These are phyloP conservation scores for Cordyceps cicadae DNA, from an alignment of 2,329 filamentous ascomycete genomes.

Conservation along the genomic window DNA sequence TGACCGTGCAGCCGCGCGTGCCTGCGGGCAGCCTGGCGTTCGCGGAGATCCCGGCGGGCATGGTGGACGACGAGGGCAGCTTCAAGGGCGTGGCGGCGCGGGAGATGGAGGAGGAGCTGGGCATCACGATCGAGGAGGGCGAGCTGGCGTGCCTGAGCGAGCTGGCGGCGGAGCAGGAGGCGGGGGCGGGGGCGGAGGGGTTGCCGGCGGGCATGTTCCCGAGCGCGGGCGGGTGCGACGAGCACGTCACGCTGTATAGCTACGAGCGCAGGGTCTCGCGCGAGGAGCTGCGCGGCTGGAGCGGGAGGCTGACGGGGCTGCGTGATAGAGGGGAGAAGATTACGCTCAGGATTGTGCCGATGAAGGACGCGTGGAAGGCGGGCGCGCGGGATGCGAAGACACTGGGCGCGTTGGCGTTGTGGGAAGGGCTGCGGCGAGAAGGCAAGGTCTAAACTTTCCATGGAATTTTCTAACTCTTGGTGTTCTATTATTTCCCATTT, in stretches of 20 bases:
- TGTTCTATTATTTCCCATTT: not conserved
- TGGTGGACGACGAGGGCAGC: constrained; percentile 46
- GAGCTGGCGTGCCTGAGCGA: constrained; percentile 45
- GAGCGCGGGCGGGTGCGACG: constrained; percentile 52
- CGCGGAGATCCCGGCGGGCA: constrained; percentile 49
- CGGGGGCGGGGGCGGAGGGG: constrained; percentile 30
- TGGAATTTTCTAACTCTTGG: not conserved
- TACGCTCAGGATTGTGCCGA: constrained; percentile 48
- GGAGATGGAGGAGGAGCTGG: constrained; percentile 55
- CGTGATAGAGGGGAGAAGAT: constrained; percentile 53
- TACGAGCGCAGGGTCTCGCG: constrained; percentile 45
- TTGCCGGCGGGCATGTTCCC: constrained; percentile 46
- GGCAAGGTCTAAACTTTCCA: constrained; percentile 27
- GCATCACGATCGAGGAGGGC: constrained; percentile 39
- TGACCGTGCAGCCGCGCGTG: constrained; percentile 53
- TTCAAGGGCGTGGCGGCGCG: constrained; percentile 51
- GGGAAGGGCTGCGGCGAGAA: constrained; percentile 45
- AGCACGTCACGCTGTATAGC: constrained; percentile 50
- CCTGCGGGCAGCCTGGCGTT: constrained; percentile 47
- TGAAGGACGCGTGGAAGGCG: constrained; percentile 49
- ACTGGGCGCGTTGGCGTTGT: constrained; percentile 51
- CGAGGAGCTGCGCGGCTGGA: constrained; percentile 44
- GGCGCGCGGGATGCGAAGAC: constrained; percentile 51
- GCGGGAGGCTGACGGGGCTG: constrained; percentile 49
- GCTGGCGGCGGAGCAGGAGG: constrained; percentile 32